Evolutionary conservation across 495 filamentous ascomycete genomes (phyloP), one percentile per base, ranked within the genome.

Genomic region (Pyronema domesticum): DNA sequence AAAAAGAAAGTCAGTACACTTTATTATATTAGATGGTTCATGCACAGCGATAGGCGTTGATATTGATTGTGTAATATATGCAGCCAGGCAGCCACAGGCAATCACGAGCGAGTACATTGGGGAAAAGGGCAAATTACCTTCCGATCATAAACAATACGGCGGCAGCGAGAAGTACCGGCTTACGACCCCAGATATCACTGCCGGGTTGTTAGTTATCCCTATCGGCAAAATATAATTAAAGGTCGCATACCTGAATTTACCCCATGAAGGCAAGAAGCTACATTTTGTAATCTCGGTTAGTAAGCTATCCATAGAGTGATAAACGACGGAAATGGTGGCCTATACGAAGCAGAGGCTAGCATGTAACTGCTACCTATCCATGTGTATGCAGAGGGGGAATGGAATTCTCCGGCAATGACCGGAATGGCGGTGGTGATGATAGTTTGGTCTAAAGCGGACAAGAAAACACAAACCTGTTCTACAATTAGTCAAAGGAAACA

Each of bases 121-220:
- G 39, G 6, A 1, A 43, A 43, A 43, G 30, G 23, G 23, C 37
- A 37, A 43, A 54, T 49, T 52, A 63, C 60, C 60, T 64, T 40
- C 63, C 61, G 55, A 68, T 59, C 59, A 89, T 78, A 71, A 94
- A 95, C 19, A 85, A 65, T 18, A 72, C 68, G 40, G 81, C 85
- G 37, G 85, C 83, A 1, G 80, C 51, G 8, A 95, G 69, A 46
- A 94, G 71, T 49, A 91, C 81, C 2, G 76, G 78, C 62, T 93
- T 95, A 19, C 87, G 76, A 0, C 87, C 87, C 74, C 80, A 93
- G 54, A 94, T 89, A 62, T 94, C 87, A 34, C 67, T 63, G 14
- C 35, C 1, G 13, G 2, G n/a, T 17, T 30, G 18, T 37, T 15
- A 30, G 40, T 19, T 33, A 34, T 23, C 10, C 3, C 13, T 35